Conservation (phyloP, 257 asterid genomes). For the Fraxinus excelsior region DNA sequence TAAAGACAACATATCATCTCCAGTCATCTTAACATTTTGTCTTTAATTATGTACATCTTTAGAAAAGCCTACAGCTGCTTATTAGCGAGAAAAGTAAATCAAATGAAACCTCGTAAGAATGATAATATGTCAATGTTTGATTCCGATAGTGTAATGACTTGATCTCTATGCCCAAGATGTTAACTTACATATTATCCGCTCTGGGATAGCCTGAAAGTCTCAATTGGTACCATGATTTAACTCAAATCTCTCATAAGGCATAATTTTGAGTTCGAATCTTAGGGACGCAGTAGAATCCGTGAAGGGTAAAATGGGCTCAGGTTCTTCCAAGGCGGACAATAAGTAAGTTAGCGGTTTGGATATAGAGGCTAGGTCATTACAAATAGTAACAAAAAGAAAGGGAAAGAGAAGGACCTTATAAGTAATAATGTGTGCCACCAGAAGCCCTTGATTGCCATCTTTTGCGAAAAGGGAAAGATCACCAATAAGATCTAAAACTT, state of each 20-base stretch:
- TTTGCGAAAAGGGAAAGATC: conserved; percentile 87
- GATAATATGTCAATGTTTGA: background rate
- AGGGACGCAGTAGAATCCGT: too few relatives aligned
- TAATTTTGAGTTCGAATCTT: too few relatives aligned
- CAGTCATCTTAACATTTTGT: background rate
- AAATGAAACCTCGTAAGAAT: background rate
- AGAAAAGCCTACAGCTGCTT: background rate
- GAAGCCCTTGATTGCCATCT: conserved; percentile 86
- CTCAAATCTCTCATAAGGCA: too few relatives aligned
- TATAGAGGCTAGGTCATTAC: too few relatives aligned
- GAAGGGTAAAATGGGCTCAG: too few relatives aligned
- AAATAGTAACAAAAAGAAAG: conserved; percentile 1
- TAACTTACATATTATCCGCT: too few relatives aligned
- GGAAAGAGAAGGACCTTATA: conserved; percentile 61
- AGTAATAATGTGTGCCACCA: conserved; percentile 73
- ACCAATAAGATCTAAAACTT: conserved; percentile 93
- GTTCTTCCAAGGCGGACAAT: too few relatives aligned
- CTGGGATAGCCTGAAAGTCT: too few relatives aligned
- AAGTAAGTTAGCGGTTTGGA: too few relatives aligned
- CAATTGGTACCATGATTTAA: too few relatives aligned
- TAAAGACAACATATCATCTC: background rate
- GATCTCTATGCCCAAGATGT: too few relatives aligned
- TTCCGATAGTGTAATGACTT: background rate
- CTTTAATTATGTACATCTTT: background rate
- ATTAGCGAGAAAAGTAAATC: background rate